Base-by-base conservation (phyloP, 352 stramenopile genomes). In the Pythium dissotocum region DNA sequence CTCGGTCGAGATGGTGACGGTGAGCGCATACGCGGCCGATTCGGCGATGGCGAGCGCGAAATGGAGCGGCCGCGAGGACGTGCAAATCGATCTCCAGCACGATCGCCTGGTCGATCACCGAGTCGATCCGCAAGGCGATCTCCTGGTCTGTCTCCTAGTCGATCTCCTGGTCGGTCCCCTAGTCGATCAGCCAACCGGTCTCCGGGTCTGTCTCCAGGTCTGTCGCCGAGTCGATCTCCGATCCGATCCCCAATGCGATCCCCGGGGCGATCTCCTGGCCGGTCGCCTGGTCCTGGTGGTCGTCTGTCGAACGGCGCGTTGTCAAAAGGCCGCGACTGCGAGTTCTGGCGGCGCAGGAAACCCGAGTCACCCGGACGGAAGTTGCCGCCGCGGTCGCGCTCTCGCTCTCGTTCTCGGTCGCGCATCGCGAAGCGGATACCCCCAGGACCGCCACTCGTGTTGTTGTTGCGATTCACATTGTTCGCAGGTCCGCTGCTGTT, bases 31-130 rank as follows among this genome's bases (percentile, higher is more conserved):
- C 58, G 52, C 12, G 40, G 68, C 58, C 60, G 76, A 54, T 61
- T 58, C 5, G 61, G 67, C 24, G 75, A 73, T 61, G 69, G 63
- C 24, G 82, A 91, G 10, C 82, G 79, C 24, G 81, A 90, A 12
- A 85, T 77, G 9, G 81, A 87, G 24, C 81, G 83, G 4, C 77
- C 67, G 10, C 71, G 77, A 6, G 72, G 78, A 4, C 77, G 77
- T 9, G 68, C 63, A 30, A 87, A 85, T 6, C 72, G 70, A 16
- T 81, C 76, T 13, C 80, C 70, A 49, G 71, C 69, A 32, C 35
- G 35, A 14, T 53, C 46, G 30, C 46, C 46, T 33, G 46, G 46
- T 5, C 46, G 46, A 14, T 79, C 76, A 9, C 49, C 28, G 9
- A 44, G 38, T 44, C 38, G 38, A 18, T 53, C 46, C 4, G 6